Evolutionary conservation across 1,284 basidiomycete genomes (phyloP).

Genomic region (Erythrobasidium hasegawianum): DNA sequence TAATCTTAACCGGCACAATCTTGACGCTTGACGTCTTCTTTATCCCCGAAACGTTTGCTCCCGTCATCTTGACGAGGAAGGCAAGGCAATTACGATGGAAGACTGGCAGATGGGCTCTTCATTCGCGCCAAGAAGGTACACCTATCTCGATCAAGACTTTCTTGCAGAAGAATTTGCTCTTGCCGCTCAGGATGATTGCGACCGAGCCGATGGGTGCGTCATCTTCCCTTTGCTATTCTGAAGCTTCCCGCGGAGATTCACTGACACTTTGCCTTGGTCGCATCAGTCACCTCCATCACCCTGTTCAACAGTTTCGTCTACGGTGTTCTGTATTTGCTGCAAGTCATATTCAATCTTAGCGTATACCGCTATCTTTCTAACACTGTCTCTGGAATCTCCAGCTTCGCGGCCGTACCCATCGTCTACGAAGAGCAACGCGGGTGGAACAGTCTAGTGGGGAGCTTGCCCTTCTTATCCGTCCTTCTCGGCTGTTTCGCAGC

Average conservation of each 20-base stretch:
- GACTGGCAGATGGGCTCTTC: conserved; percentile 49
- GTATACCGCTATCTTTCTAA: too few species aligned
- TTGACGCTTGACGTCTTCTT: conserved; percentile 54
- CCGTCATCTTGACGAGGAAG: conserved; percentile 37
- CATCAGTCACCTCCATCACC: conserved; percentile 20
- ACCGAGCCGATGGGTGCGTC: conserved; percentile 47
- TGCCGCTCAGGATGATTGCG: conserved; percentile 48
- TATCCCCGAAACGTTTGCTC: conserved; percentile 56
- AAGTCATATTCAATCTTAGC: too few species aligned
- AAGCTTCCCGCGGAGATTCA: too few species aligned
- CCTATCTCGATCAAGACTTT: conserved; percentile 44
- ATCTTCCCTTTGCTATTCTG: conserved; percentile 45
- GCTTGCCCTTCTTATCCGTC: conserved; percentile 49
- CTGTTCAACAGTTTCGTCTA: conserved; percentile 46
- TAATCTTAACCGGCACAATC: conserved; percentile 46
- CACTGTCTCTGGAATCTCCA: too few species aligned
- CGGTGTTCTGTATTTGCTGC: conserved; percentile 34
- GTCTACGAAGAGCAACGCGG: conserved; percentile 47
- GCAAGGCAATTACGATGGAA: conserved; percentile 53
- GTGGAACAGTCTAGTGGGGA: conserved; percentile 46
- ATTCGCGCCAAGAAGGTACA: conserved; percentile 43
- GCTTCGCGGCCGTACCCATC: conserved; percentile 49
- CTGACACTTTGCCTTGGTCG: not conserved
- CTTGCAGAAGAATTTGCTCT: conserved; percentile 46
- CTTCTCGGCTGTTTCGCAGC: conserved; percentile 47